Evolutionary conservation across 306 rosid genomes (phyloP), one percentile per base, ranked within the genome.

Genomic region (Vigna angularis): DNA sequence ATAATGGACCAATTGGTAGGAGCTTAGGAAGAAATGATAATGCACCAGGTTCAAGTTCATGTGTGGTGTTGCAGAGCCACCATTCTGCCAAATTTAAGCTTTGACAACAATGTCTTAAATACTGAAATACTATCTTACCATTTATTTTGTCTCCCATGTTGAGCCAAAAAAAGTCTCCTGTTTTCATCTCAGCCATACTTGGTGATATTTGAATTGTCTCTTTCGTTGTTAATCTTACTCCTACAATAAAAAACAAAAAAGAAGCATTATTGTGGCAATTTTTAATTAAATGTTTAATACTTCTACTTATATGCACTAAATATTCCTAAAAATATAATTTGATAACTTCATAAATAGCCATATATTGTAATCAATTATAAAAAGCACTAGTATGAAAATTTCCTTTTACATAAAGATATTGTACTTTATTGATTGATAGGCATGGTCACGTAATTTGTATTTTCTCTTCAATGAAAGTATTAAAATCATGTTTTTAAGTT

Each of bases 61-160:
- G 6, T n/a, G 72, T 3, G 0, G 85, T 77, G 57, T 85, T 81
- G 62, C 85, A 85, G 47, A 81, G 62, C 78, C 85, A 81, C 83
- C 81, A 81, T 1, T 85, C 74, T 53, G 83, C 1, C 36, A 73
- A 36, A 42, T 62, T 9, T 34, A 8, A 7, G 4, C 45, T 18
- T 47, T 17, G 10, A 15, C 10, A 17, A 17, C 68, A 73, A 0
- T 49, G 66, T 2, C 11, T 18, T 11, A 61, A 1, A 61, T 73
- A 81, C 2, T 78, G 24, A 47, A 66, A 16, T 1, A 74, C 0
- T 17, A 3, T 38, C 26, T 38, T 63, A 22, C 50, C 20, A 6
- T 10, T 45, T 8, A 9, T 9, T 45, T 45, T 3, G 10, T 69
- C 75, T 1, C 4, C 7, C 3, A 30, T 12, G 20, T 2, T 73